These are phyloP conservation scores for Oxyria digyna DNA, from an alignment of 148 eudicot genomes.

Conservation along the genomic window DNA sequence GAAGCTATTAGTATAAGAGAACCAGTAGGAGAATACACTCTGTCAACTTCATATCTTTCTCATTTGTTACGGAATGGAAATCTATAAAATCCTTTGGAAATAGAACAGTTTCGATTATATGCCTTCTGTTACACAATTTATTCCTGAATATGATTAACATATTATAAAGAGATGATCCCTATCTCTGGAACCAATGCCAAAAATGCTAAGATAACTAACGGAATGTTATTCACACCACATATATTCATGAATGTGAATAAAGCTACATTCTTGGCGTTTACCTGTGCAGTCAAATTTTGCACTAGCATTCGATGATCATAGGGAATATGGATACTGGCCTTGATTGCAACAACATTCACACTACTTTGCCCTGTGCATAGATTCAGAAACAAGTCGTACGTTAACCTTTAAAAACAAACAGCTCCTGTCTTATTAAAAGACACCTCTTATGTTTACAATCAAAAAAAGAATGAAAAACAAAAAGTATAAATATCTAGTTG, in stretches of 20 bases:
- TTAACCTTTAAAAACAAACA: not conserved
- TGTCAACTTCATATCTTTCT: not conserved
- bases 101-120: not conserved
- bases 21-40: not conserved
- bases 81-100: not conserved
- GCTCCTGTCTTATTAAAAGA: not conserved
- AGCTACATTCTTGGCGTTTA: slow-evolving; percentile 1
- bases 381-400: not conserved
- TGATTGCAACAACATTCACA: slow-evolving; percentile 61
- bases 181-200: not conserved
- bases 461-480: not conserved
- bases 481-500: not conserved
- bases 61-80: not conserved
- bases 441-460: not conserved
- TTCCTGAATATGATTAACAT: not conserved
- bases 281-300: slow-evolving; percentile 90
- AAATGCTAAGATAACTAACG: not conserved
- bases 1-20: not conserved
- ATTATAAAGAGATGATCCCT: not conserved
- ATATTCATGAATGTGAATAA: not conserved
- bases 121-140: not conserved
- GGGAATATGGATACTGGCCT: slow-evolving; percentile 78
- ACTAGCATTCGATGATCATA: slow-evolving; percentile 59
- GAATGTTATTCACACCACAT: not conserved
- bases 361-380: slow-evolving; percentile 41